These are phyloP conservation scores for Mortierella sp. DNA, from an alignment of 371 early-diverging fungal genomes.

Conservation along the genomic window DNA sequence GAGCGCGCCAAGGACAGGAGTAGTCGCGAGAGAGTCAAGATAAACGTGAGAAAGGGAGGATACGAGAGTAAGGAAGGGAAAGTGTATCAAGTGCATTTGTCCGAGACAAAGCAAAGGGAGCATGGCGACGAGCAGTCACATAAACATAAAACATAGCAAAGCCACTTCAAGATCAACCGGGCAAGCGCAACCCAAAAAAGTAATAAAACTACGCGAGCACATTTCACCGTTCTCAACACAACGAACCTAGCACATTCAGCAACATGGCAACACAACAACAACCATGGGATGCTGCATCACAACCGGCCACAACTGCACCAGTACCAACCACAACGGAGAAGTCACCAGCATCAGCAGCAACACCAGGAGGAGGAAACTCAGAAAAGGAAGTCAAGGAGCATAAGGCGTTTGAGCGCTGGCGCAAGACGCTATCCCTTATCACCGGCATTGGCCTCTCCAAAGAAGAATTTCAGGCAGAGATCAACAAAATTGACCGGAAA, in stretches of 20 bases:
- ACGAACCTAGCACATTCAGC: not conserved
- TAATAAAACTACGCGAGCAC: no score
- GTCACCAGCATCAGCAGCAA: not conserved
- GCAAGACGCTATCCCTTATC: slow-evolving; percentile 65
- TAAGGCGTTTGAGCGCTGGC: slow-evolving; percentile 68
- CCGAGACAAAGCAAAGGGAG: no score
- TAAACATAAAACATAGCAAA: no score
- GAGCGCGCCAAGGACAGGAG: no score
- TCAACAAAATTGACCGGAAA: slow-evolving; percentile 67
- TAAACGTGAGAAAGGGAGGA: not conserved
- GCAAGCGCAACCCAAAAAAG: no score
- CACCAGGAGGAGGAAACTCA: slow-evolving; percentile 10
- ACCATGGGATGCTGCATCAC: slow-evolving; percentile 6
- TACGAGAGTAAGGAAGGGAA: no score
- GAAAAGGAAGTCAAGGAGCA: slow-evolving; percentile 35
- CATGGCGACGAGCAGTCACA: no score
- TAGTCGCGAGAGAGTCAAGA: not conserved
- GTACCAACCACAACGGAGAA: not conserved
- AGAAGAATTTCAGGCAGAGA: slow-evolving; percentile 64
- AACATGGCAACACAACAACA: slow-evolving; percentile 17
- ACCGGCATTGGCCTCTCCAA: slow-evolving; percentile 75
- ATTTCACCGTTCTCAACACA: no score
- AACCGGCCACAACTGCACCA: not conserved
- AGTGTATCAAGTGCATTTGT: no score
- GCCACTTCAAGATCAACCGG: no score